phyloP scores from a whole-genome alignment of 2,329 filamentous ascomycete genomes.

The Trichoderma brevicompactum region DNA sequence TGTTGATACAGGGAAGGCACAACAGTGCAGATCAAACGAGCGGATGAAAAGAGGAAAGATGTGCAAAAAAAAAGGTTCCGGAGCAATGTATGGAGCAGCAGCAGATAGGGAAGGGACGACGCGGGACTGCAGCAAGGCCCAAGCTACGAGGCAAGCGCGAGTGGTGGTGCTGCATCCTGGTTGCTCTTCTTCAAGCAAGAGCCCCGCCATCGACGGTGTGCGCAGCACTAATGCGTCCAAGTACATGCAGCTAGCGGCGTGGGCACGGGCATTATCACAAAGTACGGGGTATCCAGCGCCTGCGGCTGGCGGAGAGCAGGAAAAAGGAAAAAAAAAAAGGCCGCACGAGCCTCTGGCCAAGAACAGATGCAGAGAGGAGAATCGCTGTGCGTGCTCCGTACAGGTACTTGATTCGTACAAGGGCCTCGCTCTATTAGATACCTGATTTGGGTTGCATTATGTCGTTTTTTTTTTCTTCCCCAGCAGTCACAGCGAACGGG shows the following conservation, averaged over 20 bases:
- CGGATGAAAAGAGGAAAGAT: conserved; percentile 33
- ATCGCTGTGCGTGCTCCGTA: neutral
- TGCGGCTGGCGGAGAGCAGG: conserved; percentile 2
- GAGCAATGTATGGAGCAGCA: neutral
- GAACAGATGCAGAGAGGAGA: neutral
- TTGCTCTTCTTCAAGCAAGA: conserved; percentile 7
- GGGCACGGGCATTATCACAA: conserved; percentile 23
- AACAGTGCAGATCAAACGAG: conserved; percentile 13
- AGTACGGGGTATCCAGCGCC: conserved; percentile 14
- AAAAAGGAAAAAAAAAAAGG: neutral
- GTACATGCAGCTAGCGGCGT: conserved; percentile 10
- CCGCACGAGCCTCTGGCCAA: conserved; percentile 9
- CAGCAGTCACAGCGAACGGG: conserved; percentile 4
- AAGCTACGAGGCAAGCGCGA: conserved; percentile 23
- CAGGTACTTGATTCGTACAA: neutral
- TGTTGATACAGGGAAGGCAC: conserved; percentile 10
- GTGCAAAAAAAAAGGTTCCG: conserved; percentile 24
- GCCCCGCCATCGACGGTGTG: conserved; percentile 22
- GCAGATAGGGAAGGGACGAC: conserved; percentile 13
- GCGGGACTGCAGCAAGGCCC: conserved; percentile 11
- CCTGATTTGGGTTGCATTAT: too few relatives aligned
- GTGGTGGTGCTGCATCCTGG: neutral
- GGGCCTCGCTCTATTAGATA: neutral
- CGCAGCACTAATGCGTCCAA: conserved; percentile 1
- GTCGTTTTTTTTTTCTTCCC: neutral